Base-by-base conservation (phyloP, 768 basidiomycete genomes). In the Leucosporidium yakuticum region DNA sequence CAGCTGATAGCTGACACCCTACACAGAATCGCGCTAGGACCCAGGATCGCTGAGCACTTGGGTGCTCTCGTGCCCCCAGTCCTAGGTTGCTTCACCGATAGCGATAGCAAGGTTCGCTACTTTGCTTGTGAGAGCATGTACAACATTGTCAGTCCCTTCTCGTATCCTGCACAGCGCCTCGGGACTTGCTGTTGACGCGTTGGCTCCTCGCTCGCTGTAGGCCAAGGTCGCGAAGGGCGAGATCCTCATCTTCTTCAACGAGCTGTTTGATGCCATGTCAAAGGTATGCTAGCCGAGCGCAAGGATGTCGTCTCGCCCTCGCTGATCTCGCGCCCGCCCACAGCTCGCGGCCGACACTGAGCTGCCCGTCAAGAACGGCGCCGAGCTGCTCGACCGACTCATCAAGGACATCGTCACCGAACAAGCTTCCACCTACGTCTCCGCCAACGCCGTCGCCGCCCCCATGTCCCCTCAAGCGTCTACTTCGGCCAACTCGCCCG, bases 51-150 rank as follows among this genome's bases (percentile, higher is more conserved):
- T 12, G 89, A 91, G 11, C 93, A 94, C 81, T 90, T 98, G 85
- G 90, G 90, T 67, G 88, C 88, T 74, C 96, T 99, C 76, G 84
- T 96, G 47, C 87, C 88, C 53, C 88, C 91, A 4, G 83, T 99
- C 39, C 84, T 98, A 32, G 84, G 85, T 62, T 96, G 95, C 79
- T 96, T 99, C 79, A 85, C 88, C 69, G 96, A 99, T 78, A 83
- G 88, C 3, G 95, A 98, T 82, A 92, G 90, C 80, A 84, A 92
- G 77, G 91, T 98, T 68, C 86, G 92, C 54, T 99, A 98, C 80
- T 97, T 96, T 81, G 95, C 95, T 8, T 94, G 92, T 31, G 96
- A 99, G 78, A 95, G 93, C 76, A 81, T 99, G 70, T 99, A 99
- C 81, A 99, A 99, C 80, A 94, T 99, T 71, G 91, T 90, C 32